These are phyloP conservation scores for Thinopyrum elongatum DNA, from an alignment of 176 grass and related monocot species.

Conservation along the genomic window DNA sequence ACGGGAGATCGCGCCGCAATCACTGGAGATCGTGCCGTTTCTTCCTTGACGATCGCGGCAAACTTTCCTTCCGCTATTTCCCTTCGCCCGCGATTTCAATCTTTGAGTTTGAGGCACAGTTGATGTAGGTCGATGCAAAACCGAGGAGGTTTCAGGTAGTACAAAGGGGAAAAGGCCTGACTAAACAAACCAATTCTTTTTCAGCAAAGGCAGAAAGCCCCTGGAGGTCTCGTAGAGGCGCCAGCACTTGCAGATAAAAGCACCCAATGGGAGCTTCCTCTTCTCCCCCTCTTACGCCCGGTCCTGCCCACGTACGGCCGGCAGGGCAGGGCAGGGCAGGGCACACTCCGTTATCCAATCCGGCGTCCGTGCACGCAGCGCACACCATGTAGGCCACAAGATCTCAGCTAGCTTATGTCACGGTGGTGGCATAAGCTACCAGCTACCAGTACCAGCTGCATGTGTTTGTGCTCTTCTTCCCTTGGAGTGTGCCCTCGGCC, in stretches of 20 bases:
- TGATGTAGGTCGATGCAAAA: background rate
- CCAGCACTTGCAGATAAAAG: slow-evolving; percentile 40
- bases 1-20: no score
- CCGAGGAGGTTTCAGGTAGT: background rate
- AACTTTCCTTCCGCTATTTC: no score
- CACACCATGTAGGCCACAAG: slow-evolving; percentile 34
- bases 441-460: background rate
- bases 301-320: slow-evolving; percentile 44
- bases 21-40: no score
- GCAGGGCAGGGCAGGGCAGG: background rate
- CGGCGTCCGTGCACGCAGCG: background rate
- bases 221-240: slow-evolving; percentile 40
- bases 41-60: no score
- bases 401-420: slow-evolving; percentile 50
- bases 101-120: background rate
- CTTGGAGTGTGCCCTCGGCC: slow-evolving; percentile 27
- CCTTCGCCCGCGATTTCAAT: no score
- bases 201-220: background rate
- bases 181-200: background rate
- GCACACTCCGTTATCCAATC: slow-evolving; percentile 28
- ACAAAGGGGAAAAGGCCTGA: background rate
- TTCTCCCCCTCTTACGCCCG: slow-evolving; percentile 60
- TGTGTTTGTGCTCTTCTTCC: background rate
- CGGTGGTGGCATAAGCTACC: background rate
- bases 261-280: slow-evolving; percentile 61